phyloP scores from a whole-genome alignment of 1,284 basidiomycete genomes.

The Cryptococcus wingfieldii region DNA sequence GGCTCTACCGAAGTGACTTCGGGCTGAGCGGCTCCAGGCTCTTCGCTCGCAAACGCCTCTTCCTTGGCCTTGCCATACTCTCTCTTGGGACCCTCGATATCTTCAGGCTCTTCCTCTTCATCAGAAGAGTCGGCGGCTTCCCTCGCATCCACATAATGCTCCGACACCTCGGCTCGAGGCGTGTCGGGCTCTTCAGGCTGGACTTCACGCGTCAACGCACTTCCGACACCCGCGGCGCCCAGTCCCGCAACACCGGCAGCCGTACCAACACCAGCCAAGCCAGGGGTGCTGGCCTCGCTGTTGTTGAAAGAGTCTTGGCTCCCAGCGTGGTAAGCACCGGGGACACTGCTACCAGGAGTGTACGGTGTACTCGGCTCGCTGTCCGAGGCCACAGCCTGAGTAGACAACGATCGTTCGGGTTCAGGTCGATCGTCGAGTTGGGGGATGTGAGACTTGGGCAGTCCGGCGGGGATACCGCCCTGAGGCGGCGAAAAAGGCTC shows the following conservation, averaged over 20 bases:
- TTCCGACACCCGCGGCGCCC: slow-evolving; percentile 1
- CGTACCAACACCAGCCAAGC: background rate
- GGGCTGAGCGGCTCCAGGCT: background rate
- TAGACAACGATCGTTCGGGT: slow-evolving; percentile 31
- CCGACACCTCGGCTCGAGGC: background rate
- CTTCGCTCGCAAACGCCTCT: background rate
- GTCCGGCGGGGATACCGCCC: slow-evolving; percentile 47
- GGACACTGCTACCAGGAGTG: no score
- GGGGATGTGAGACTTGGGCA: slow-evolving; percentile 31
- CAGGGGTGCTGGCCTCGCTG: no score
- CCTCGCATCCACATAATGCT: background rate
- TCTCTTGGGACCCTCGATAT: slow-evolving; percentile 40
- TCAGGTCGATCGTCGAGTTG: slow-evolving; percentile 22
- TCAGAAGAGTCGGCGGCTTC: slow-evolving; percentile 29
- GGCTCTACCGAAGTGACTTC: slow-evolving; percentile 35
- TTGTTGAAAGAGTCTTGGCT: no score
- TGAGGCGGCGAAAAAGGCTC: background rate
- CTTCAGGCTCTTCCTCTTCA: slow-evolving; percentile 49
- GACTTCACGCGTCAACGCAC: slow-evolving; percentile 9
- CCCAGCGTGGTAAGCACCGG: no score
- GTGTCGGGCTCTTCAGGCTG: slow-evolving; percentile 1
- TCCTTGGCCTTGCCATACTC: slow-evolving; percentile 1
- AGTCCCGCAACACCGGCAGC: background rate
- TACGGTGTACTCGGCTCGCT: slow-evolving; percentile 27
- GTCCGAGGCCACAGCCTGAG: slow-evolving; percentile 32